Percentiles rank a stretch among this genome's conserved stretches.
Evolutionary conservation across 257 asterid species (phyloP).

Genomic region (Mitragyna speciosa): DNA sequence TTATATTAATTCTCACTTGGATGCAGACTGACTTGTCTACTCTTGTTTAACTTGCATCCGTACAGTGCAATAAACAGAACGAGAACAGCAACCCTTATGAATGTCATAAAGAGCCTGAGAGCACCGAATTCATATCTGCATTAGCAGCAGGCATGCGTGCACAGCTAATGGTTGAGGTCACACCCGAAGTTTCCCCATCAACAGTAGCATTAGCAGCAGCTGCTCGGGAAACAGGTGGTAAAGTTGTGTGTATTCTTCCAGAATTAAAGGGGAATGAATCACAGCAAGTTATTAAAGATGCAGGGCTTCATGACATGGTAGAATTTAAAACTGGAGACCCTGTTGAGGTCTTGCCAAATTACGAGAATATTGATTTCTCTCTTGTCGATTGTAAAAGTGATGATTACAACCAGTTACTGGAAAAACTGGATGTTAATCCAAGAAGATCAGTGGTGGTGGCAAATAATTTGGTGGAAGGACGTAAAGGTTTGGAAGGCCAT

Average conservation of each 20-base stretch:
- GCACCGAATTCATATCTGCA: slow-evolving; percentile 56
- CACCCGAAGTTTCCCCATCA: slow-evolving; percentile 50
- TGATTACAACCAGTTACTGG: slow-evolving; percentile 33
- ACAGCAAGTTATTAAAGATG: slow-evolving; percentile 46
- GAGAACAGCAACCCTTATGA: slow-evolving; percentile 31
- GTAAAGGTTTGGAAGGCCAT: slow-evolving; percentile 41
- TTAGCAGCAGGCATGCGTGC: slow-evolving; percentile 64
- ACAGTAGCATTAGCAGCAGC: slow-evolving; percentile 68
- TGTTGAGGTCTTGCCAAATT: slow-evolving; percentile 36
- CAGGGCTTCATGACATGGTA: slow-evolving; percentile 52
- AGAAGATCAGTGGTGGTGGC: slow-evolving; percentile 60
- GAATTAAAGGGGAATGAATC: slow-evolving; percentile 37
- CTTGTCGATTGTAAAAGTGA: slow-evolving; percentile 48
- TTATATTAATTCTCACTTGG: background rate
- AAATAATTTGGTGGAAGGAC: slow-evolving; percentile 53
- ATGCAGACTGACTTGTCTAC: background rate
- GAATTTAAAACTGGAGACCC: slow-evolving; percentile 65
- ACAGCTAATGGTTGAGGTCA: slow-evolving; percentile 55
- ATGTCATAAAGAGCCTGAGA: slow-evolving; percentile 35
- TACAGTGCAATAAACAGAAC: slow-evolving; percentile 27
- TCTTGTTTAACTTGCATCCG: too few species aligned
- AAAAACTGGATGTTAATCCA: slow-evolving; percentile 49
- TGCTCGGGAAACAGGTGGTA: slow-evolving; percentile 57
- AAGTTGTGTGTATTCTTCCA: slow-evolving; percentile 56
- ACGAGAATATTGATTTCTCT: slow-evolving; percentile 62